Percentiles rank a stretch among this genome's conserved stretches.
Evolutionary conservation across 768 basidiomycete genomes (phyloP).

Genomic region (Podaxis pistillaris): DNA sequence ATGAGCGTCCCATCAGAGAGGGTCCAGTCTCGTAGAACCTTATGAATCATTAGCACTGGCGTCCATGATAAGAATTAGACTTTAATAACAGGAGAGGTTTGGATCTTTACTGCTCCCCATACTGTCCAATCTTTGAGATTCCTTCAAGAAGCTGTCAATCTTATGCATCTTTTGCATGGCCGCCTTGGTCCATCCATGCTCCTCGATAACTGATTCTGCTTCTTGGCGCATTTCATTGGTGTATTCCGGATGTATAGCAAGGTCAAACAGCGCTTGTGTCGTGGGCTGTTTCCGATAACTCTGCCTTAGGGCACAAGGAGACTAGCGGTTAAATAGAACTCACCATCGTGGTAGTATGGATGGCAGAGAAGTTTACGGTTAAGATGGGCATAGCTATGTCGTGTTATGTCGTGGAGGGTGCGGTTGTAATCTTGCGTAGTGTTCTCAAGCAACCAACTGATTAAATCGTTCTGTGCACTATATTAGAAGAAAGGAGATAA

Average conservation of each 20-base stretch:
- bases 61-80: not conserved
- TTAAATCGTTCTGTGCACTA: conserved; percentile 13
- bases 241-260: conserved; percentile 34
- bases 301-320: not conserved
- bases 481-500: not conserved
- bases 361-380: conserved; percentile 38
- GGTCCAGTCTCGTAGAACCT: conserved; percentile 35
- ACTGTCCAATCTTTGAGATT: conserved; percentile 25
- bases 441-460: conserved; percentile 18
- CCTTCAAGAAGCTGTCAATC: conserved; percentile 46
- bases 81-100: too few species aligned
- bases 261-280: conserved; percentile 32
- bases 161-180: conserved; percentile 37
- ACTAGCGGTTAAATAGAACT: not conserved
- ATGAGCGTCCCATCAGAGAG: conserved; percentile 40
- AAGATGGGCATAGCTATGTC: conserved; percentile 30
- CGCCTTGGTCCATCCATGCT: conserved; percentile 35
- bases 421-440: conserved; percentile 14
- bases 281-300: conserved; percentile 26
- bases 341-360: conserved; percentile 41
- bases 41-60: conserved; percentile 18
- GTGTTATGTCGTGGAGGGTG: conserved; percentile 19
- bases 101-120: not conserved
- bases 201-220: conserved; percentile 30
- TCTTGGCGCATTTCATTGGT: conserved; percentile 39